Evolutionary conservation across 148 eudicot genomes (phyloP).

Genomic region (Vaccinium myrtillus): DNA sequence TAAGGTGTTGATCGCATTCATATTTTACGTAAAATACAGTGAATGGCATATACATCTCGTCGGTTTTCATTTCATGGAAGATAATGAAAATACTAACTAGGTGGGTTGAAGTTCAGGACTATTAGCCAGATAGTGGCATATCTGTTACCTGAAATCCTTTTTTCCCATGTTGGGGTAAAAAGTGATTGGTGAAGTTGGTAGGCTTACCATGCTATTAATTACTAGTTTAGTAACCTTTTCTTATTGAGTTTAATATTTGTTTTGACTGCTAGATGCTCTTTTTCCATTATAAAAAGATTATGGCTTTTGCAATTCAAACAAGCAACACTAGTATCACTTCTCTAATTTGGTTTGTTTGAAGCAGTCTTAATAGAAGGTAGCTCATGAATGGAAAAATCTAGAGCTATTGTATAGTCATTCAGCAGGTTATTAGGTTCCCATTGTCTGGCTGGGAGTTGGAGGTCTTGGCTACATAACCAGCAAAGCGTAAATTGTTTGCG

Average conservation of each 20-base stretch:
- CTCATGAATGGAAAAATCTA: neutral
- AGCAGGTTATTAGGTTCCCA: neutral
- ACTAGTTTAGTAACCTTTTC: neutral
- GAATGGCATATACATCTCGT: neutral
- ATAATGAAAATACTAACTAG: neutral
- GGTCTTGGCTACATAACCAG: neutral
- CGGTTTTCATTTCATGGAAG: neutral
- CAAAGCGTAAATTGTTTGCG: neutral
- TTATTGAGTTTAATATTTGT: neutral
- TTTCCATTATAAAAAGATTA: neutral
- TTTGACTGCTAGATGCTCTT: neutral
- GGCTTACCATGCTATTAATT: neutral
- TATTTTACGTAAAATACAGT: neutral
- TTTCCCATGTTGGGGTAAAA: neutral
- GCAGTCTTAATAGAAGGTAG: neutral
- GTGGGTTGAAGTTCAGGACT: neutral
- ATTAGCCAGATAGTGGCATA: neutral
- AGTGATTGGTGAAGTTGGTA: neutral
- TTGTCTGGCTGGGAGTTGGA: neutral
- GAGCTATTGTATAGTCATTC: neutral
- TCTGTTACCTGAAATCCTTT: neutral
- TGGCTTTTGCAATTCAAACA: neutral
- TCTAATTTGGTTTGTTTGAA: neutral
- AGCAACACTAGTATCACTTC: neutral
- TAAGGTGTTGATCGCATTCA: neutral